Conservation (phyloP, 805 yeast genomes). For the Dipodascopsis uninucleata region DNA sequence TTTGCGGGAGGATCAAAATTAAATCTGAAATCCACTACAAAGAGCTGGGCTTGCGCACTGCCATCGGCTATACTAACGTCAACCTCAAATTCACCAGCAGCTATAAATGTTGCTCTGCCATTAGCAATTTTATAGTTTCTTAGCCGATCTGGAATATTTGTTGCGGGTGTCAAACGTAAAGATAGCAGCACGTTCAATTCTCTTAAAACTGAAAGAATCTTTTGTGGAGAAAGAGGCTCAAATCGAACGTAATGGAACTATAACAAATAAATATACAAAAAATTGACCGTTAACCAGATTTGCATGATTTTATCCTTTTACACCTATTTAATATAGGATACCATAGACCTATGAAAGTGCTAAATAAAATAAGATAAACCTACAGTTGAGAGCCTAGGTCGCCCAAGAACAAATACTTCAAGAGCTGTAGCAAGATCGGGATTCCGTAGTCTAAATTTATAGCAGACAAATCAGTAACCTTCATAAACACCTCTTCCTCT, state of each 20-base stretch:
- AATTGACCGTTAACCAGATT: too few species aligned
- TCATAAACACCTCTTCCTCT: too few species aligned
- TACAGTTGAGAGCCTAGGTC: conserved; percentile 24
- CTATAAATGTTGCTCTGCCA: conserved; percentile 69
- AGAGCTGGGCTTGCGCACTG: conserved; percentile 60
- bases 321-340: neutral
- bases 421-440: conserved; percentile 85
- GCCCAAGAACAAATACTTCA: conserved; percentile 73
- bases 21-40: conserved; percentile 71
- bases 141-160: conserved; percentile 59
- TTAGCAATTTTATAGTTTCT: conserved; percentile 61
- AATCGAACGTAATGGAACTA: conserved; percentile 44
- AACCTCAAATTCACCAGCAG: conserved; percentile 63
- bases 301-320: too few species aligned
- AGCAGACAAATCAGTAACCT: too few species aligned
- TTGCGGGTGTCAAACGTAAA: conserved; percentile 64
- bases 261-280: neutral
- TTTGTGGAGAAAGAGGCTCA: conserved; percentile 49
- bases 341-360: neutral
- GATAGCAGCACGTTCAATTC: conserved; percentile 71
- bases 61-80: conserved; percentile 74
- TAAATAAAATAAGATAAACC: neutral
- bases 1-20: conserved; percentile 43
- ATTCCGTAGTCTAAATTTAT: conserved; percentile 54
- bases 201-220: conserved; percentile 56